Evolutionary conservation across 192 early-diverging fungal species (phyloP).

Genomic region (Entophlyctis helioformis): DNA sequence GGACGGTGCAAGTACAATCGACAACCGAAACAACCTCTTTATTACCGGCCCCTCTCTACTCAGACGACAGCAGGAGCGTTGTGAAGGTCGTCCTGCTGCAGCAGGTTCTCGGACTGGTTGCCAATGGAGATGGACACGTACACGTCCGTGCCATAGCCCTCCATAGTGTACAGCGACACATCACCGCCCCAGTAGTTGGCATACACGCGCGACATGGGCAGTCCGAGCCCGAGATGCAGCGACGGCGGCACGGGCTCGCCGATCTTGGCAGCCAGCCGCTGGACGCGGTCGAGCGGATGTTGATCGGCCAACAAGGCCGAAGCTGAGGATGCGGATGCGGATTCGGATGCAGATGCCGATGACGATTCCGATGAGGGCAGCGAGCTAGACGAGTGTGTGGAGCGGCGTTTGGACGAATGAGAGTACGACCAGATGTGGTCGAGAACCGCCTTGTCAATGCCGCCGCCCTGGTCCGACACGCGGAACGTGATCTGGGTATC

Average conservation of each 20-base stretch:
- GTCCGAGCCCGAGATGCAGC: conserved; percentile 67
- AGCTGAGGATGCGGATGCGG: no score
- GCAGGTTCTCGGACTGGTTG: conserved; percentile 33
- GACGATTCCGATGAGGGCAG: no score
- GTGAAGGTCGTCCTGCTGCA: no score
- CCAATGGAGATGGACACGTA: conserved; percentile 73
- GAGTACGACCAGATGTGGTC: conserved; percentile 74
- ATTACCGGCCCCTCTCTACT: no score
- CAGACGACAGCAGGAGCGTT: no score
- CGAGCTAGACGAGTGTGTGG: no score
- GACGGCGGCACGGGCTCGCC: conserved; percentile 36
- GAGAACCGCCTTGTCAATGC: conserved; percentile 55
- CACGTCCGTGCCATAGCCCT: conserved; percentile 84
- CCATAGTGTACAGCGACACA: conserved; percentile 65
- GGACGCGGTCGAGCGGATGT: conserved; percentile 65
- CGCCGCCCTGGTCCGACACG: conserved; percentile 89
- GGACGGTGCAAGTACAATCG: no score
- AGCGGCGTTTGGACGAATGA: conserved; percentile 46
- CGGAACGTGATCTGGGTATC: conserved; percentile 71
- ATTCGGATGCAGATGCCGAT: no score
- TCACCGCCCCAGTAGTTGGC: conserved; percentile 93
- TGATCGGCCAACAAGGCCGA: no score
- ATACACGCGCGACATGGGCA: conserved; percentile 85
- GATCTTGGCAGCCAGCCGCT: conserved; percentile 66
- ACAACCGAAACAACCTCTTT: no score